Base-by-base conservation (phyloP, 805 yeast genomes). In the Saccharomyces eubayanus region DNA sequence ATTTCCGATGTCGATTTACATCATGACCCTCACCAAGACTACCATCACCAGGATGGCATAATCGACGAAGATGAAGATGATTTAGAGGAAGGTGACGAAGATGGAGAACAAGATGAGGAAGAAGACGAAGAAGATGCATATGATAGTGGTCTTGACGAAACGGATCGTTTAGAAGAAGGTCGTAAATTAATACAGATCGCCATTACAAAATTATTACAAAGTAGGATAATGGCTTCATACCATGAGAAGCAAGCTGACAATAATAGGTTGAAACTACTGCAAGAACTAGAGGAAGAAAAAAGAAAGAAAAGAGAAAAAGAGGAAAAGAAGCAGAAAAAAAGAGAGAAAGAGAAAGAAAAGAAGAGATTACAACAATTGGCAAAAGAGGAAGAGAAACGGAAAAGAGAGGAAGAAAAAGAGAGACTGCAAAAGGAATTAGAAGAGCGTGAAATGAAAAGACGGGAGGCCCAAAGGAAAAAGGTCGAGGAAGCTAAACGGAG, bases 191-290 rank as follows among this genome's bases (percentile, higher is more conserved):
- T 91, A 57, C 89, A 88, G 62, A 76, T 87, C 51, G 86, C 89
- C 53, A 87, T 91, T 1, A 85, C 94, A 4, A 82, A 88, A 51
- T 75, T 89, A 65, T 78, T 91, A 60, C 88, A 87, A 62, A 83
- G 81, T 59, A 78, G 89, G 47, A 79, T 91, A 31, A 75, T 87
- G 62, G 81, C 78, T 30, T 88, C 96, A 0, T 90, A 84, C 64
- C 86, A 87, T 57, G 91, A 85, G 61, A 85, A 82, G 58, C 80
- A 86, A 49, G 91, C 96, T 11, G 89, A 85, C 55, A 94, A 87
- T 61, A 77, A 84, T 54, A 78, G 85, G 10, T 72, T 77, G 54
- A 79, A 77, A 55, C 74, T 86, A 57, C 74, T 86, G 55, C 82
- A 78, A 63, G 92, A 86, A 62, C 72, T 85, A 47, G 90, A 85